These are phyloP conservation scores for Cladorrhinum sp. DNA, from an alignment of 2,329 filamentous ascomycete genomes.

Conservation along the genomic window DNA sequence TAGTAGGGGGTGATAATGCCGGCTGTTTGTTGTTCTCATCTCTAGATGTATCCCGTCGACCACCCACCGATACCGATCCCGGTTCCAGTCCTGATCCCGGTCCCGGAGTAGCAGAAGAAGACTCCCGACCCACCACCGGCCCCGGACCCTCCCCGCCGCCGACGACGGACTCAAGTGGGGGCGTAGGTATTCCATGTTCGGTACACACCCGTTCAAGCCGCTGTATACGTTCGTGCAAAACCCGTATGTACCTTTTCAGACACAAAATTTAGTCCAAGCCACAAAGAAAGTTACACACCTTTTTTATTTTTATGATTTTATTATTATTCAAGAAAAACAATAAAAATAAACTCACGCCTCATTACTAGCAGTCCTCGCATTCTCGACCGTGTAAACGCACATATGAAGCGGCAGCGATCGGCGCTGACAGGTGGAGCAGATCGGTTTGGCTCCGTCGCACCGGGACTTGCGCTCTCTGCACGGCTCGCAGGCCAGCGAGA, in stretches of 20 bases:
- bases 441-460: constrained; percentile 43
- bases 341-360: constrained; percentile 29
- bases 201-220: constrained; percentile 27
- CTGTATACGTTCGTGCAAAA: constrained; percentile 30
- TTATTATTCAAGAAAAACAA: no score
- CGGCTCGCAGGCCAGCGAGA: constrained; percentile 41
- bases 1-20: background rate
- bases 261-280: no score
- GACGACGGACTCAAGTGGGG: constrained; percentile 12
- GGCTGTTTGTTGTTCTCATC: background rate
- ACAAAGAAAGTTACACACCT: no score
- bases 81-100: background rate
- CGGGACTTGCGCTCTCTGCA: constrained; percentile 41
- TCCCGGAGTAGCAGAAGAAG: background rate
- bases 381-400: constrained; percentile 39
- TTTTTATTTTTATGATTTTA: no score
- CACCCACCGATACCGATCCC: no score
- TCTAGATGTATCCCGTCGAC: no score
- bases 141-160: background rate
- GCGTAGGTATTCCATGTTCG: constrained; percentile 16
- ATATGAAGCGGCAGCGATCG: constrained; percentile 33
- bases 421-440: constrained; percentile 41
- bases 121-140: background rate
- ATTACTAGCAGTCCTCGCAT: constrained; percentile 36
- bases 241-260: constrained; percentile 21